Evolutionary conservation across 768 basidiomycete genomes (phyloP).

Genomic region (Vararia minispora): DNA sequence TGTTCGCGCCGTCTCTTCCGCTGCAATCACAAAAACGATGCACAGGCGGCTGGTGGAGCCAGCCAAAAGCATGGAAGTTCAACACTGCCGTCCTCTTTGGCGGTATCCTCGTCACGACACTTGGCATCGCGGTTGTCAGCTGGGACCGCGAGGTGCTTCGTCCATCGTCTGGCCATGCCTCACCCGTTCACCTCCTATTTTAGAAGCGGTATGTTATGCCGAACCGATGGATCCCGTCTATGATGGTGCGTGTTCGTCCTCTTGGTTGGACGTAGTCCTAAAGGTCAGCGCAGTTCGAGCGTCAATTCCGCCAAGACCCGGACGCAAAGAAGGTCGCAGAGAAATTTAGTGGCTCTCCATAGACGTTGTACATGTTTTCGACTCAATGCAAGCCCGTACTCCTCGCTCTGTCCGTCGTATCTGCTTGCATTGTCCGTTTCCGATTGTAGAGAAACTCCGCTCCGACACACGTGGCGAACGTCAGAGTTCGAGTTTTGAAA

Average conservation of each 20-base stretch:
- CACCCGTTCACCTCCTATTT: background rate
- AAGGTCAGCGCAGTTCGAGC: no score
- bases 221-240: constrained; percentile 64
- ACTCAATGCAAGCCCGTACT: no score
- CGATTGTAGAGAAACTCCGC: no score
- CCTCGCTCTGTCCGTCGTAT: no score
- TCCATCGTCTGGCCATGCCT: background rate
- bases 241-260: constrained; percentile 39
- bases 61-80: constrained; percentile 79
- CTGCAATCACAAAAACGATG: constrained; percentile 1
- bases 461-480: no score
- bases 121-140: constrained; percentile 59
- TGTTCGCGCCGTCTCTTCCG: background rate
- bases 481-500: no score
- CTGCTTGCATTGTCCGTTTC: no score
- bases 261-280: no score
- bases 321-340: no score
- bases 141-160: constrained; percentile 68
- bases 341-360: no score
- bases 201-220: constrained; percentile 55
- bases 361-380: no score
- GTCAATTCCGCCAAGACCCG: no score
- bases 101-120: constrained; percentile 59
- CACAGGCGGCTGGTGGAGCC: constrained; percentile 91
- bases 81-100: constrained; percentile 69